A percentile compares a stretch with the other conserved stretches of the same genome.
phyloP scores from a whole-genome alignment of 1,284 basidiomycete species.

The Entoloma clypeatum region DNA sequence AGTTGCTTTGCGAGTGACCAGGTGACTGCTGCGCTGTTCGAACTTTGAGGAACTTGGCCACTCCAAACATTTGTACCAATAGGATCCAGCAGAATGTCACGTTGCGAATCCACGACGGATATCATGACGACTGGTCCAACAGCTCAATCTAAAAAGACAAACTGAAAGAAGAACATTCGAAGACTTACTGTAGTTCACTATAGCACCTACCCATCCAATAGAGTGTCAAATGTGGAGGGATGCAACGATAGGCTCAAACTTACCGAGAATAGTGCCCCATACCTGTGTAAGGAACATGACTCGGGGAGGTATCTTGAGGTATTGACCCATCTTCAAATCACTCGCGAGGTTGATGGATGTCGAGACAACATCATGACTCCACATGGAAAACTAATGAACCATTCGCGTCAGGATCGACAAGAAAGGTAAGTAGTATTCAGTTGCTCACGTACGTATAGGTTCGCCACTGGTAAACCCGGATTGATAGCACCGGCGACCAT shows the following conservation, averaged over 20 bases:
- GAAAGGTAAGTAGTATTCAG: background rate
- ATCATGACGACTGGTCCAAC: slow-evolving; percentile 51
- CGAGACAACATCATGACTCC: slow-evolving; percentile 55
- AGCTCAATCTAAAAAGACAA: slow-evolving; percentile 1
- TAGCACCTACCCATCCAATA: slow-evolving; percentile 28
- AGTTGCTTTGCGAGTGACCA: slow-evolving; percentile 48
- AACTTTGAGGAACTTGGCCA: slow-evolving; percentile 46
- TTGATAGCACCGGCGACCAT: slow-evolving; percentile 63
- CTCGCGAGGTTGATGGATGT: slow-evolving; percentile 49
- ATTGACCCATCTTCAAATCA: slow-evolving; percentile 74
- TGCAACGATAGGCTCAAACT: background rate
- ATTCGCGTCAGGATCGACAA: background rate
- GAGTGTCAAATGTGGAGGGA: background rate
- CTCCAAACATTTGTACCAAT: slow-evolving; percentile 60
- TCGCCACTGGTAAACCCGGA: slow-evolving; percentile 62
- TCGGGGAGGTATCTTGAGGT: slow-evolving; percentile 73
- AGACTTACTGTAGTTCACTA: slow-evolving; percentile 36
- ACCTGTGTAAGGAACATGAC: slow-evolving; percentile 67
- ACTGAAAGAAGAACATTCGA: background rate
- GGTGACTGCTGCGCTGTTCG: slow-evolving; percentile 47
- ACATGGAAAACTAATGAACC: slow-evolving; percentile 52
- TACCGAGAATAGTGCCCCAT: slow-evolving; percentile 60
- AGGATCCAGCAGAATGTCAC: slow-evolving; percentile 48
- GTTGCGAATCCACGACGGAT: slow-evolving; percentile 48
- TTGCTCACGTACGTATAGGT: slow-evolving; percentile 54